Evolutionary conservation across 306 rosid species (phyloP).

Genomic region (Lupinus albus): DNA sequence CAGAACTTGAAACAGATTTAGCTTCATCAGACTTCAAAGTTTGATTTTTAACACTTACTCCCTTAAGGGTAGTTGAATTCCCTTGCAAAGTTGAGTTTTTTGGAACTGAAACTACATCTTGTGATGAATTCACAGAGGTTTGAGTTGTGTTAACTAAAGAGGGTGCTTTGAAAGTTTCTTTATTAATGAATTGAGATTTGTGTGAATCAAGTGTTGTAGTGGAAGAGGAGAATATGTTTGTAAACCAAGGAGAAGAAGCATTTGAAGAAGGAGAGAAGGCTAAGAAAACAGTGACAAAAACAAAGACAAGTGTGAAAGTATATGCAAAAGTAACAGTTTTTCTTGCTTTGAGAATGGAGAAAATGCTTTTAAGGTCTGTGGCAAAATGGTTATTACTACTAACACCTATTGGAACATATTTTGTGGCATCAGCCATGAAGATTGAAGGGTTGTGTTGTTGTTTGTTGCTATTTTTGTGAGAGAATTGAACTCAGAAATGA

Average conservation of each 20-base stretch:
- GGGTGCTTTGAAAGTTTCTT: constrained; percentile 26
- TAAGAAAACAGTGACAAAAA: constrained; percentile 70
- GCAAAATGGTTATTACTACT: constrained; percentile 41
- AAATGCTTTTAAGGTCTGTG: constrained; percentile 63
- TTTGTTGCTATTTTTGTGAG: background rate
- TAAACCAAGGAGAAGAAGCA: constrained; percentile 65
- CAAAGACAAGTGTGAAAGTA: constrained; percentile 64
- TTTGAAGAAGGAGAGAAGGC: constrained; percentile 66
- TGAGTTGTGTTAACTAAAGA: constrained; percentile 40
- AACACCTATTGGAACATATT: constrained; percentile 57
- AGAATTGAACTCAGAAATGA: background rate
- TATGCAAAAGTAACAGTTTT: constrained; percentile 62
- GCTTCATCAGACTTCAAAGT: constrained; percentile 33
- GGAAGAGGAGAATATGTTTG: constrained; percentile 54
- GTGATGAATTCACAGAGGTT: constrained; percentile 8
- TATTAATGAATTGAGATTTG: constrained; percentile 49
- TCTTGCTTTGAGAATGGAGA: constrained; percentile 64
- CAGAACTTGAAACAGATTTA: background rate
- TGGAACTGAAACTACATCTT: constrained; percentile 26
- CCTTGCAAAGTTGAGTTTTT: background rate
- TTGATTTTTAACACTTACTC: constrained; percentile 1
- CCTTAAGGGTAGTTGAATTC: constrained; percentile 33
- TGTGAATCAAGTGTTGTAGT: constrained; percentile 2
- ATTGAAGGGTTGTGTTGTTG: background rate
- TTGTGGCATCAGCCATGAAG: constrained; percentile 75